Percentiles rank a stretch among this genome's conserved stretches.
phyloP scores from a whole-genome alignment of 371 early-diverging fungal species.

The Rhizopus delemar region DNA sequence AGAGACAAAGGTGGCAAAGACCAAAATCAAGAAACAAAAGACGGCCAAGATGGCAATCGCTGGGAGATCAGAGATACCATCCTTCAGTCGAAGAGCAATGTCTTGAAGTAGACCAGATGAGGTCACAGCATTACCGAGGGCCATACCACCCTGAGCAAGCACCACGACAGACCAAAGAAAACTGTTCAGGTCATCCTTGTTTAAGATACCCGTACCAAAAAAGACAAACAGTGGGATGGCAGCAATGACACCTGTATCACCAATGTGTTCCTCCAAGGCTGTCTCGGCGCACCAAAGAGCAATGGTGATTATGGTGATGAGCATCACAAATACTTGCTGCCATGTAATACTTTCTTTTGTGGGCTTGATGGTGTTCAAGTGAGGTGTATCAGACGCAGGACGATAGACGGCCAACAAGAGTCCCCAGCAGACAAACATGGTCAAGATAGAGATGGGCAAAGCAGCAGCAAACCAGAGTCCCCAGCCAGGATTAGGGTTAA shows the following conservation, averaged over 20 bases:
- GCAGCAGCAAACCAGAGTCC: conserved; percentile 80
- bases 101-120: conserved; percentile 78
- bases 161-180: conserved; percentile 93
- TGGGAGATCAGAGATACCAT: conserved; percentile 59
- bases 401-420: conserved; percentile 70
- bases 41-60: conserved; percentile 66
- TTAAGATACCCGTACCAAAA: conserved; percentile 85
- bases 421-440: conserved; percentile 78
- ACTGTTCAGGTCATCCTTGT: conserved; percentile 93
- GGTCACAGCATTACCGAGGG: conserved; percentile 89
- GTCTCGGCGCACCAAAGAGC: conserved; percentile 87
- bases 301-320: conserved; percentile 68
- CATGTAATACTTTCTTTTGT: conserved; percentile 53
- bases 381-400: conserved; percentile 54
- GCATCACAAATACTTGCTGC: conserved; percentile 61
- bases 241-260: conserved; percentile 93
- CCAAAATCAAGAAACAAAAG: conserved; percentile 68
- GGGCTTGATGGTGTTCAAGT: conserved; percentile 52
- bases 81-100: conserved; percentile 73
- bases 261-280: conserved; percentile 70
- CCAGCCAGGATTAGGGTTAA: conserved; percentile 87
- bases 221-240: conserved; percentile 88
- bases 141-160: conserved; percentile 93
- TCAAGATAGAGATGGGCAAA: conserved; percentile 71
- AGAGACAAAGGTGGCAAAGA: conserved; percentile 88